Evolutionary conservation across 1,284 basidiomycete species (phyloP).

Genomic region (Heterobasidion parviporum): DNA sequence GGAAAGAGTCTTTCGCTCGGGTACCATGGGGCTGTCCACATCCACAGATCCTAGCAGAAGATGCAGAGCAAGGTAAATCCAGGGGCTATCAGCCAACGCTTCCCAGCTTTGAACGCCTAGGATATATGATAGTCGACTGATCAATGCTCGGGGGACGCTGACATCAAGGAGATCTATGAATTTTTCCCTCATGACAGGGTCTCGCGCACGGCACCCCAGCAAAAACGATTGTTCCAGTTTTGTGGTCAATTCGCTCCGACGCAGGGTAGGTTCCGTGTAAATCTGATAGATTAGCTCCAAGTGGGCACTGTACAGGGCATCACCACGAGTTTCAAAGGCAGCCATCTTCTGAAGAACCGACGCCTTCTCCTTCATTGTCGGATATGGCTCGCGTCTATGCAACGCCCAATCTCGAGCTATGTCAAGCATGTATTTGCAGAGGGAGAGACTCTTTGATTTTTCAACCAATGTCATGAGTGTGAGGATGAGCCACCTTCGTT

Average conservation of each 20-base stretch:
- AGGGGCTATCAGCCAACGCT: conserved; percentile 86
- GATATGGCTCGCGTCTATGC: conserved; percentile 76
- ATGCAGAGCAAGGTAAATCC: conserved; percentile 91
- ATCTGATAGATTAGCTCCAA: conserved; percentile 92
- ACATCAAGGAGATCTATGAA: conserved; percentile 91
- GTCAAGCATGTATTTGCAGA: conserved; percentile 86
- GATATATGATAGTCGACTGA: conserved; percentile 83
- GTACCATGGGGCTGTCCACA: conserved; percentile 39
- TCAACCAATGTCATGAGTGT: conserved; percentile 81
- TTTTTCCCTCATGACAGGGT: conserved; percentile 71
- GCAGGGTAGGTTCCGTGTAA: conserved; percentile 81
- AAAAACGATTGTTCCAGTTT: conserved; percentile 92
- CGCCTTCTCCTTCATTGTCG: conserved; percentile 95
- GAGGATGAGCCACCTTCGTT: conserved; percentile 67
- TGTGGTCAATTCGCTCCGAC: conserved; percentile 90
- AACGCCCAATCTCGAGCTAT: conserved; percentile 87
- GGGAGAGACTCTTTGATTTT: conserved; percentile 77
- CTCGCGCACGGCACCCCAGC: conserved; percentile 83
- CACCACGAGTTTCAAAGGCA: conserved; percentile 75
- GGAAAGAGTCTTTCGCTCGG: conserved; percentile 25
- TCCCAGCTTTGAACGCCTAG: conserved; percentile 97
- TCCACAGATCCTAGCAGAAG: conserved; percentile 85
- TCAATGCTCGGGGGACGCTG: conserved; percentile 80
- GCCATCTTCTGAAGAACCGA: conserved; percentile 88
- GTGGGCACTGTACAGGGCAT: conserved; percentile 75